Evolutionary conservation across 2,329 filamentous ascomycete genomes (phyloP).

Genomic region (Colletotrichum euphorbiae): DNA sequence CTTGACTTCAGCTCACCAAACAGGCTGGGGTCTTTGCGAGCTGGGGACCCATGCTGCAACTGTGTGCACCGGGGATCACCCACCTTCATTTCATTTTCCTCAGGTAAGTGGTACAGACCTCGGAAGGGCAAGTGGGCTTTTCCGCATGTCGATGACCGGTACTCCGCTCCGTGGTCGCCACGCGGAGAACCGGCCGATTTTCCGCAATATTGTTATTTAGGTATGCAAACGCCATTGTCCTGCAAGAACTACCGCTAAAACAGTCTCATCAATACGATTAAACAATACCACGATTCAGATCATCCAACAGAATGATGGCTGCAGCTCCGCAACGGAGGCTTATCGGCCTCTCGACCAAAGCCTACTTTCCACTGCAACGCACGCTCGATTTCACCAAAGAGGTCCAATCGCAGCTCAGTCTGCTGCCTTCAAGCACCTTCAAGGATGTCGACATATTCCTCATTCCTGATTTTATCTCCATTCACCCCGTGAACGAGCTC

Average conservation of each 20-base stretch:
- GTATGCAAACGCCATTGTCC: background rate
- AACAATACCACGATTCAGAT: no score
- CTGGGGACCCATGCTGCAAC: no score
- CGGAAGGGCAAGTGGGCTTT: slow-evolving; percentile 5
- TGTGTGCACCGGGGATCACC: no score
- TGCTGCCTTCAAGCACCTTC: slow-evolving; percentile 46
- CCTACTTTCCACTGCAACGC: slow-evolving; percentile 79
- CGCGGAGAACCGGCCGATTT: slow-evolving; percentile 8
- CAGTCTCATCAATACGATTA: no score
- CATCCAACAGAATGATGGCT: background rate
- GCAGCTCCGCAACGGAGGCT: slow-evolving; percentile 62
- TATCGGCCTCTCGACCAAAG: slow-evolving; percentile 80
- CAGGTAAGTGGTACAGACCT: background rate
- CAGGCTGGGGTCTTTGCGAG: no score
- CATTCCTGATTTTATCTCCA: slow-evolving; percentile 80
- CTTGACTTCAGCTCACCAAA: no score
- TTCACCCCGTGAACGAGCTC: slow-evolving; percentile 64
- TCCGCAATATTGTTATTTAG: slow-evolving; percentile 8
- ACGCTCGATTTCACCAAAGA: slow-evolving; percentile 68
- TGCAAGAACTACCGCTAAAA: background rate
- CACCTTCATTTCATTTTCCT: background rate
- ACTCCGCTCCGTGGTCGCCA: background rate
- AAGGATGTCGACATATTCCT: slow-evolving; percentile 74
- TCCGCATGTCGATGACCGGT: slow-evolving; percentile 6
- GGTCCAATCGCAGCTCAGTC: slow-evolving; percentile 59